Base-by-base conservation (phyloP, 495 filamentous ascomycete genomes). In the Talaromyces proteolyticus region DNA sequence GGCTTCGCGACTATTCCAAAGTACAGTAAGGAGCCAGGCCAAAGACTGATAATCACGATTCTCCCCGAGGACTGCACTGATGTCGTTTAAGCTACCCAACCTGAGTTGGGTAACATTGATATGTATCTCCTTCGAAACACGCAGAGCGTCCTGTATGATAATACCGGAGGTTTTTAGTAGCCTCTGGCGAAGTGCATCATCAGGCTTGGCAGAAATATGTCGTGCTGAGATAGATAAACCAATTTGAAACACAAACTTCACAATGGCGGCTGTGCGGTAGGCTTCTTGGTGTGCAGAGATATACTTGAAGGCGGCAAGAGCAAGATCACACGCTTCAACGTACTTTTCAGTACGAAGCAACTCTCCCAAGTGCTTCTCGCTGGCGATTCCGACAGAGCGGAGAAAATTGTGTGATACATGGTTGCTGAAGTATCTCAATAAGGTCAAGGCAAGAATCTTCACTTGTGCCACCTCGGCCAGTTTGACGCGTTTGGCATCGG, bases 41-140 rank as follows among this genome's bases (percentile, higher is more conserved):
- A 72, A 60, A 45, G 48, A 65, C 47, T 62, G 60, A 59, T 68
- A 69, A 37, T 69, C 66, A 25, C 68, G 49, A 16, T 68, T 59
- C 42, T 68, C 63, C 23, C 65, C 66, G 4, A 71, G 64, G 6
- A 68, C 40, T 20, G 56, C 57, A 26, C 68, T 69, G 10, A 69
- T 48, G 46, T 55, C 56, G 57, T 69, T 68, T 10, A 71, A 55
- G 50, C 69, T 56, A 23, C 51, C 50, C 6, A 62, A 43, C 51
- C 52, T 56, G 24, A 69, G 58, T 40, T 62, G 56, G 17, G 61
- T 54, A 1, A 71, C 46, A 41, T 57, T 59, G 52, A 63, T 60
- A 38, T 61, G 58, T 18, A 65, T 42, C 5, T 62, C 59, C n/a
- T 50, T 45, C 44, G 58, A 53, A 43, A 62, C 59, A 10, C 42